Conservation (phyloP, 495 filamentous ascomycete species). For the Echria macrotheca region DNA sequence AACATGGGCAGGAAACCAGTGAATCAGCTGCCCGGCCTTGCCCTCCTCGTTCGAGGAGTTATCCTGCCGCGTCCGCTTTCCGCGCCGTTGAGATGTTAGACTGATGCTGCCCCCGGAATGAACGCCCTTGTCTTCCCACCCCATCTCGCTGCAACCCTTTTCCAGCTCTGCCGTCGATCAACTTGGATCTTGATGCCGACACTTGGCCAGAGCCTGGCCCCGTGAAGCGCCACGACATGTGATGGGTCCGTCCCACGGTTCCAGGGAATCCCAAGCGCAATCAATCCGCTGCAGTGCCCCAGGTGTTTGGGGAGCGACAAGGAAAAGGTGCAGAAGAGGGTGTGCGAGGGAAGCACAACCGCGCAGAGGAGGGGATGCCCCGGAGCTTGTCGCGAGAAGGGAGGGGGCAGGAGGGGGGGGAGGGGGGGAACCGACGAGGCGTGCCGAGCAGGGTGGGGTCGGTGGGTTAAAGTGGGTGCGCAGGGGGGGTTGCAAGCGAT, state of each 20-base stretch:
- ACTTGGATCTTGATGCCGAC: too few relatives aligned
- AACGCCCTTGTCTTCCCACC: neutral
- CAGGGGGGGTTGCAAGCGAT: conserved; percentile 20
- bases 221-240: conserved; percentile 21
- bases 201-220: neutral
- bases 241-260: conserved; percentile 18
- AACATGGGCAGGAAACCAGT: neutral
- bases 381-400: conserved; percentile 17
- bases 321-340: conserved; percentile 14
- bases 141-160: neutral
- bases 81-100: too few relatives aligned
- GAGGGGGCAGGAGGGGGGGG: conserved; percentile 15
- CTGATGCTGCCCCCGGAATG: too few relatives aligned
- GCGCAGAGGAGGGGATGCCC: conserved; percentile 1
- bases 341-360: neutral
- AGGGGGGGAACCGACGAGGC: conserved; percentile 4
- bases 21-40: too few relatives aligned
- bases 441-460: conserved; percentile 12
- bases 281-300: conserved; percentile 20
- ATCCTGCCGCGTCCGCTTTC: too few relatives aligned
- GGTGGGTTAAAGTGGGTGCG: conserved; percentile 13
- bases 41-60: too few relatives aligned
- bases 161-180: too few relatives aligned
- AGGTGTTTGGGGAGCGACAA: conserved; percentile 20
- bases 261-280: conserved; percentile 13